Conservation (phyloP, 164 flowering plant genomes). For the Magnolia changhungtana region DNA sequence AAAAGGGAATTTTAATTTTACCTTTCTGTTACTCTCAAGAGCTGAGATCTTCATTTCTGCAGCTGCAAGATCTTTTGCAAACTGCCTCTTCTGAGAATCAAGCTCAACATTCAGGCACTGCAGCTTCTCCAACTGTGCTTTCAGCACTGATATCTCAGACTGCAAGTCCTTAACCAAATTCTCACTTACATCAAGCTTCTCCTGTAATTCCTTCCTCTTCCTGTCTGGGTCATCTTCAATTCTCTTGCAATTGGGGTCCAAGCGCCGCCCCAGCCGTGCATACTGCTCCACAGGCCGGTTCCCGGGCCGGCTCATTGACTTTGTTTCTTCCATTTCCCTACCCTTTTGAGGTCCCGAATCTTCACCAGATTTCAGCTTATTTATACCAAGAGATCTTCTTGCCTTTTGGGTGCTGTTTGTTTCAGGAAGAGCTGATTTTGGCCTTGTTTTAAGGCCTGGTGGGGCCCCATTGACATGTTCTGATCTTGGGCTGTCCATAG, state of each 20-base stretch:
- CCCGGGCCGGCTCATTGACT: constrained; percentile 19
- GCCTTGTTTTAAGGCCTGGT: constrained; percentile 22
- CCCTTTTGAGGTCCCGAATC: constrained; percentile 24
- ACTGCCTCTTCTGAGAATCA: constrained; percentile 39
- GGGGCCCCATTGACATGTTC: constrained; percentile 16
- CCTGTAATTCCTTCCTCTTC: constrained; percentile 31
- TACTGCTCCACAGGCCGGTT: constrained; percentile 34
- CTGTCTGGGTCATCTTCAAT: constrained; percentile 29
- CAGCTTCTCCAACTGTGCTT: constrained; percentile 37
- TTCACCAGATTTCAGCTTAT: constrained; percentile 36
- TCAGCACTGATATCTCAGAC: constrained; percentile 39
- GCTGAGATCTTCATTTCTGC: constrained; percentile 43
- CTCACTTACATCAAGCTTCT: constrained; percentile 37
- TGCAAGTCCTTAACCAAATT: constrained; percentile 43
- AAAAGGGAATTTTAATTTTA: constrained; percentile 1
- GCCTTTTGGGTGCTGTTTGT: constrained; percentile 18
- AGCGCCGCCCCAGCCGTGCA: constrained; percentile 28
- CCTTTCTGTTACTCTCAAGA: constrained; percentile 32
- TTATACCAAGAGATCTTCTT: constrained; percentile 28
- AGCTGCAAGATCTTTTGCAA: constrained; percentile 41
- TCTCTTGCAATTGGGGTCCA: constrained; percentile 13
- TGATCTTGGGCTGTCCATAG: constrained; percentile 19
- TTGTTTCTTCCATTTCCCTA: constrained; percentile 26
- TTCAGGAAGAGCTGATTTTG: background rate
- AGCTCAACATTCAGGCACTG: constrained; percentile 46